Base-by-base conservation (phyloP, 139 green algal species). In the Coelastrella sp. region DNA sequence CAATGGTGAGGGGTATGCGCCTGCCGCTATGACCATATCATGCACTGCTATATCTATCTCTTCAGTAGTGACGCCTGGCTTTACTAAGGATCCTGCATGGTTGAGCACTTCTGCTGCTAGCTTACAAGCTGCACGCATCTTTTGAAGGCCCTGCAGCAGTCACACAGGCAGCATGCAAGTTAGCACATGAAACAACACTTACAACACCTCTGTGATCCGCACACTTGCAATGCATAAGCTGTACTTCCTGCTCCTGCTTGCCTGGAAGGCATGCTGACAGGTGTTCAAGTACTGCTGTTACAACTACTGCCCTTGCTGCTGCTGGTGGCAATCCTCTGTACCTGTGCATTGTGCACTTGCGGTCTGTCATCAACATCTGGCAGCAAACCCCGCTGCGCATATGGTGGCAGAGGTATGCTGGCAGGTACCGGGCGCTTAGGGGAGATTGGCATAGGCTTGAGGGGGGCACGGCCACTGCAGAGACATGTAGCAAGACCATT, bases 1-100 rank as follows among this genome's bases (percentile, higher is more conserved):
- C 64, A 99, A 95, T 10, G 98, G 98, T 5, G 96, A 98, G 4
- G 98, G 98, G 94, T 99, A 99, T 3, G 98, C 97, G 3, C 95
- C 95, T 19, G 92, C 93, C 0, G 96, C 96, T 10, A 98, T 90
- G 3, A 96, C 97, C 94, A 97, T 97, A 32, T 96, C 73, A 79
- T 99, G 98, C 79, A 99, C 97, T 8, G 92, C 94, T 23, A 87
- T 89, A 94, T 99, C 98, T 80, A 99, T 99, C 20, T 96, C 94
- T 47, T 99, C 97, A 19, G 98, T 99, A 5, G 96, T 99, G 4
- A 99, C 93, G 20, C 98, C 98, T 2, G 97, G 95, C 86, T 93
- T 90, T 5, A 96, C 95, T 10, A 98, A 92, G 0, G 88, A 95
- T 22, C 95, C 97, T 13, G 97, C 97, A 81, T 94, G 92, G n/a